A percentile compares a stretch with the other conserved stretches of the same genome.
Conservation (phyloP, 805 yeast genomes). For the Jamesozyma spencerorum region DNA sequence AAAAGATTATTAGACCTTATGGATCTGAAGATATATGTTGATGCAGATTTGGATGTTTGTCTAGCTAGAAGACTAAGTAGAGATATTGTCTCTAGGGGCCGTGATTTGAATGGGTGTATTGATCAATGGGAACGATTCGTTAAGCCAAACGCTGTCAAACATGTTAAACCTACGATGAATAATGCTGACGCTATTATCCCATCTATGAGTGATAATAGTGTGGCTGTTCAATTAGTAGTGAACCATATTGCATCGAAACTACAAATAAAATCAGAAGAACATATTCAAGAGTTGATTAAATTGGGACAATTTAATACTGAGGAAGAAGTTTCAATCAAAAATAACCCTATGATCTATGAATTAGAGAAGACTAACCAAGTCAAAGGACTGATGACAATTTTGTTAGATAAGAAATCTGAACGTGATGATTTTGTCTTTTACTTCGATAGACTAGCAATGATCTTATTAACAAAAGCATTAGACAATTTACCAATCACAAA, state of each 20-base stretch:
- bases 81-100: constrained; percentile 77
- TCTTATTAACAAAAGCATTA: constrained; percentile 59
- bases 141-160: constrained; percentile 79
- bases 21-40: constrained; percentile 85
- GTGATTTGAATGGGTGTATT: constrained; percentile 75
- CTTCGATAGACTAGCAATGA: constrained; percentile 72
- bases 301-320: constrained; percentile 29
- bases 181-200: constrained; percentile 87
- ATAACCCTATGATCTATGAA: constrained; percentile 20
- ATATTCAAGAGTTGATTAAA: constrained; percentile 51
- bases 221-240: constrained; percentile 73
- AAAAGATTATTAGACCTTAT: constrained; percentile 58
- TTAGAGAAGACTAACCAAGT: constrained; percentile 53
- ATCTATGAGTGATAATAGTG: constrained; percentile 70
- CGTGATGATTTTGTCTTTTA: constrained; percentile 78
- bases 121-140: constrained; percentile 87
- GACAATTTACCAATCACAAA: constrained; percentile 41
- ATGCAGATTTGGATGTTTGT: constrained; percentile 89
- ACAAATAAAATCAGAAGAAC: constrained; percentile 52
- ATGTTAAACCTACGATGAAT: constrained; percentile 54
- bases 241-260: constrained; percentile 71
- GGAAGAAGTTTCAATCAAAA: constrained; percentile 4
- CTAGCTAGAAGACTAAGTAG: constrained; percentile 79
- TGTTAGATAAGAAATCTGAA: constrained; percentile 45
- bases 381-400: constrained; percentile 58